phyloP scores from a whole-genome alignment of 441 rosid genomes.

The Kokia cookei region DNA sequence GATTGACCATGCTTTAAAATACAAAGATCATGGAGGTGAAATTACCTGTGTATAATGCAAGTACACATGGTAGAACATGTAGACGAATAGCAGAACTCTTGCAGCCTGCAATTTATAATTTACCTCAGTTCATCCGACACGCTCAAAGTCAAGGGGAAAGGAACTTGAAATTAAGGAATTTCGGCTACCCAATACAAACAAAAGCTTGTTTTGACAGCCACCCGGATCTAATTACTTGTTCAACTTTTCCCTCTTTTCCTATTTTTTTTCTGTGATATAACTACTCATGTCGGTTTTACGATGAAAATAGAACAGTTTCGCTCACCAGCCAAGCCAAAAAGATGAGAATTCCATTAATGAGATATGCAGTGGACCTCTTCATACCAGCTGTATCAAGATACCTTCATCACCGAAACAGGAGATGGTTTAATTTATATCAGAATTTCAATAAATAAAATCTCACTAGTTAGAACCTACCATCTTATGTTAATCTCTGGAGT shows the following conservation, averaged over 20 bases:
- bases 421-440: background rate
- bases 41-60: constrained; percentile 51
- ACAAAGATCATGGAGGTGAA: background rate
- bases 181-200: too few relatives aligned
- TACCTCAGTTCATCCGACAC: background rate
- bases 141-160: background rate
- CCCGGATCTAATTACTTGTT: background rate
- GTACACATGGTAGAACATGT: constrained; percentile 58
- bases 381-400: constrained; percentile 32
- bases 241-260: background rate
- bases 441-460: background rate
- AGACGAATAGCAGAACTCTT: constrained; percentile 48
- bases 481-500: constrained; percentile 57
- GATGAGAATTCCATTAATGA: constrained; percentile 50
- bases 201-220: background rate
- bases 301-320: background rate
- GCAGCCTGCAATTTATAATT: constrained; percentile 40
- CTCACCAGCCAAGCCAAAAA: constrained; percentile 67
- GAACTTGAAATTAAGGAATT: background rate
- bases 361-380: constrained; percentile 50
- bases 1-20: background rate
- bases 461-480: constrained; percentile 32
- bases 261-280: background rate
- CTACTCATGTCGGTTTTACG: background rate
- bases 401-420: constrained; percentile 18